Conservation (phyloP, 2,329 filamentous ascomycete species). For the Calonectria pteridis region DNA sequence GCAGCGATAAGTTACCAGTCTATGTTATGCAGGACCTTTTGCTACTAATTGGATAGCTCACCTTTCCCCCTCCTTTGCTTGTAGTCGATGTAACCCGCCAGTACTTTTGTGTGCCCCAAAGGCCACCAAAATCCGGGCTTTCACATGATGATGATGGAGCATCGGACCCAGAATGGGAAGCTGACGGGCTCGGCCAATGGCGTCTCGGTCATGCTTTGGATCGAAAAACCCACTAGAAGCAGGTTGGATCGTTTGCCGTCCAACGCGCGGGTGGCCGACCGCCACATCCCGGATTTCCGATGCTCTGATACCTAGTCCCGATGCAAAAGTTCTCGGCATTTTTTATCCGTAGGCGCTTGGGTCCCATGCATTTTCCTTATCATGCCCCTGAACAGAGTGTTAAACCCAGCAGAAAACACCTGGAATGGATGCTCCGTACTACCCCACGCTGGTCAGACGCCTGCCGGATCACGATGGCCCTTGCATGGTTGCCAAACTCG, state of each 20-base stretch:
- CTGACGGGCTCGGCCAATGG: not conserved
- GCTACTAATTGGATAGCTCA: not conserved
- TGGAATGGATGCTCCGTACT: not conserved
- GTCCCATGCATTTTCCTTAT: not conserved
- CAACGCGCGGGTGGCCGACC: not conserved
- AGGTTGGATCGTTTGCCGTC: not conserved
- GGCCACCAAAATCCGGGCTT: not conserved
- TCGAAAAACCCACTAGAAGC: not conserved
- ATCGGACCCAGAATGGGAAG: not conserved
- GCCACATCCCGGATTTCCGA: not conserved
- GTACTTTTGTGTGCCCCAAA: not conserved
- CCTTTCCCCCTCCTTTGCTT: not conserved
- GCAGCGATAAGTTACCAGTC: not conserved
- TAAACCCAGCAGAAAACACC: not conserved
- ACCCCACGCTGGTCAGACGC: not conserved
- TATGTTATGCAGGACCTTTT: not conserved
- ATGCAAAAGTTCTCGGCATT: not conserved
- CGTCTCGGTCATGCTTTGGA: not conserved
- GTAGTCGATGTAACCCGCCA: not conserved
- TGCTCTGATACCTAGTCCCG: not conserved
- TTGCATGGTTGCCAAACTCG: not conserved
- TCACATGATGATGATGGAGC: not conserved
- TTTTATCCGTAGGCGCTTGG: not conserved
- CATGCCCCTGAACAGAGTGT: not conserved
- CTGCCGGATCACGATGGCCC: not conserved